Evolutionary conservation across 1,284 basidiomycete species (phyloP), one percentile per base, ranked within the genome.

Genomic region (Cryptococcus sp.): DNA sequence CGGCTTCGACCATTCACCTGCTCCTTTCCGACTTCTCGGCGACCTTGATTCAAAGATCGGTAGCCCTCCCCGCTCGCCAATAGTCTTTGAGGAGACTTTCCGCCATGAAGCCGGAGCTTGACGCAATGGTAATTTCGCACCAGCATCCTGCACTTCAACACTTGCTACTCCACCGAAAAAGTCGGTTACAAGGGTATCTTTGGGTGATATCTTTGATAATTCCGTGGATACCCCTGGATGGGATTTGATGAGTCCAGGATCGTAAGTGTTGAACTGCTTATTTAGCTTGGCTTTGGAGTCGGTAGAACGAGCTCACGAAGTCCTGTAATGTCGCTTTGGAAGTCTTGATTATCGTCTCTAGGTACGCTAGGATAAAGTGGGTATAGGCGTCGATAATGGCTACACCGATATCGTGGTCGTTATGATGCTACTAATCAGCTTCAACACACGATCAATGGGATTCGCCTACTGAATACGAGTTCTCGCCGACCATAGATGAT

Each of bases 381-480:
- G 94, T 98, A 72, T 85, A 99, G 16, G 86, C 83, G 68, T 98
- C 96, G 55, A 98, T 97, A 48, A 98, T 89, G 0, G 93, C 87
- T 0, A 98, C 88, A 2, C 96, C 96, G 36, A 99, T 85, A 59
- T 97, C 92, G 41, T 83, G 78, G 76, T 98, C 94, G 62, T 88
- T 89, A 69, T 91, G 87, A 67, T 98, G 86, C 88, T 94, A 36
- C 40, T 32, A 14, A 24, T 45, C 43, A 50, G 32, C 34, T 21
- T 1, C 13, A n/a, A n/a, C n/a, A 36, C 11, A 36, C n/a, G 34
- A n/a, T 36, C n/a, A n/a, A 36, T 21, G 23, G 19, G 22, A 52
- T 25, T 14, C 19, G 78, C 85, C 52, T 53, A 91, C 91, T 14
- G 92, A 96, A 69, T 96, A 97, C 1, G 91, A 96, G 69, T 87